Evolutionary conservation across 1,284 basidiomycete genomes (phyloP).

Genomic region (Trametes pubescens): DNA sequence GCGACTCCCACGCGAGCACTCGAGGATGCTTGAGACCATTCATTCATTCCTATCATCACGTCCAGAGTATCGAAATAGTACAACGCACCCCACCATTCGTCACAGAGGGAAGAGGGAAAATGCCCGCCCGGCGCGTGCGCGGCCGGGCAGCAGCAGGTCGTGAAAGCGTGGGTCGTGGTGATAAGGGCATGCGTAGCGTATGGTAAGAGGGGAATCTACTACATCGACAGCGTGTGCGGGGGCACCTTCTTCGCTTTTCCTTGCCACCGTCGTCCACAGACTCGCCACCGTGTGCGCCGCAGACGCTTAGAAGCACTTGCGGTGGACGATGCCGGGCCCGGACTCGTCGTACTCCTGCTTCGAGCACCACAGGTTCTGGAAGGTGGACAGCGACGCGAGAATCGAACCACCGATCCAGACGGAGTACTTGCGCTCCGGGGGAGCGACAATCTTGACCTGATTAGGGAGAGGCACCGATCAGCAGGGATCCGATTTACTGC

Average conservation of each 20-base stretch:
- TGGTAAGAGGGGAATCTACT: conserved; percentile 41
- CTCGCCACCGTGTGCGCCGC: background rate
- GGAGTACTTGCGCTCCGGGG: conserved; percentile 93
- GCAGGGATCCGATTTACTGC: background rate
- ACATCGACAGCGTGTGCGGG: conserved; percentile 36
- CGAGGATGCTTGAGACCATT: conserved; percentile 17
- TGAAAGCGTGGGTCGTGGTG: conserved; percentile 29
- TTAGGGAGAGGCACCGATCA: conserved; percentile 17
- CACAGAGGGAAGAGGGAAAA: conserved; percentile 24
- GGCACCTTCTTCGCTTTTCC: conserved; percentile 38
- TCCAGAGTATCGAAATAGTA: conserved; percentile 34
- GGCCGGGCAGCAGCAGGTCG: conserved; percentile 25
- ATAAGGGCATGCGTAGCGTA: conserved; percentile 38
- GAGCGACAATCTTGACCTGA: conserved; percentile 93
- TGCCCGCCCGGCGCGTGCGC: conserved; percentile 13
- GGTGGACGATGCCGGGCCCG: conserved; percentile 86
- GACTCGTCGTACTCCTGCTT: conserved; percentile 94
- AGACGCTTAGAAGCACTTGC: conserved; percentile 53
- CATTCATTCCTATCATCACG: conserved; percentile 30
- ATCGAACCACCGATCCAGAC: conserved; percentile 99
- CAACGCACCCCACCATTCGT: conserved; percentile 33
- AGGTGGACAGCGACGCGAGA: conserved; percentile 93
- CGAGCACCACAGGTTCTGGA: conserved; percentile 94
- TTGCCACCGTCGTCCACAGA: conserved; percentile 18
- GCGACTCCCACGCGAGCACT: background rate